Evolutionary conservation across 257 asterid genomes (phyloP).

Genomic region (Hygrophila difformis): DNA sequence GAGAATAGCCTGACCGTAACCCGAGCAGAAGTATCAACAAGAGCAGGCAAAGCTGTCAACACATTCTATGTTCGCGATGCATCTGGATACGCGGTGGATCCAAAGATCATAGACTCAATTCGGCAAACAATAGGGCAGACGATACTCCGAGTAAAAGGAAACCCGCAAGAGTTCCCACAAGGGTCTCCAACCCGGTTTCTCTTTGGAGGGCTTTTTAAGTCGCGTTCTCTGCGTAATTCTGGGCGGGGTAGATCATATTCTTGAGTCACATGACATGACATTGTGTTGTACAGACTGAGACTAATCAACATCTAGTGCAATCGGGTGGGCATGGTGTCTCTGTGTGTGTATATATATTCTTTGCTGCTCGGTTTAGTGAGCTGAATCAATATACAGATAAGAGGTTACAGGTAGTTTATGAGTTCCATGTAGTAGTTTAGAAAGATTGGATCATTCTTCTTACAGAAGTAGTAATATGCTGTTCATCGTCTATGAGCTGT

Average conservation of each 20-base stretch:
- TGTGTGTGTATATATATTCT: too few species aligned
- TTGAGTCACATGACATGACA: slow-evolving; percentile 9
- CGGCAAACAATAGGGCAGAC: slow-evolving; percentile 84
- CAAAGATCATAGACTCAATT: slow-evolving; percentile 79
- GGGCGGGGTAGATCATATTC: slow-evolving; percentile 58
- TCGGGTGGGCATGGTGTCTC: too few species aligned
- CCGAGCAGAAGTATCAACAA: slow-evolving; percentile 85
- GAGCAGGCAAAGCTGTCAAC: slow-evolving; percentile 84
- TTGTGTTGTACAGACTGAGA: too few species aligned
- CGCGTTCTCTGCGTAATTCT: slow-evolving; percentile 63
- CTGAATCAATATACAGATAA: too few species aligned
- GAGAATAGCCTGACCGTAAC: slow-evolving; percentile 86
- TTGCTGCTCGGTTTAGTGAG: too few species aligned
- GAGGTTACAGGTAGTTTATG: too few species aligned
- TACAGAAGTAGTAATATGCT: too few species aligned
- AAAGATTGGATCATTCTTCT: too few species aligned
- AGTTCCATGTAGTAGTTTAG: too few species aligned
- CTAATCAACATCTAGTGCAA: too few species aligned
- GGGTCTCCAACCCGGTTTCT: slow-evolving; percentile 73
- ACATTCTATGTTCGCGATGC: slow-evolving; percentile 82
- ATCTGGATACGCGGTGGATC: slow-evolving; percentile 82
- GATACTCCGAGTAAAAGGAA: slow-evolving; percentile 74
- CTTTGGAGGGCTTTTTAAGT: slow-evolving; percentile 71
- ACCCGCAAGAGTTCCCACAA: slow-evolving; percentile 41
- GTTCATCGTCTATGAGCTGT: too few species aligned